Conservation (phyloP, 2,329 filamentous ascomycete species). For the Blastomyces parvus region DNA sequence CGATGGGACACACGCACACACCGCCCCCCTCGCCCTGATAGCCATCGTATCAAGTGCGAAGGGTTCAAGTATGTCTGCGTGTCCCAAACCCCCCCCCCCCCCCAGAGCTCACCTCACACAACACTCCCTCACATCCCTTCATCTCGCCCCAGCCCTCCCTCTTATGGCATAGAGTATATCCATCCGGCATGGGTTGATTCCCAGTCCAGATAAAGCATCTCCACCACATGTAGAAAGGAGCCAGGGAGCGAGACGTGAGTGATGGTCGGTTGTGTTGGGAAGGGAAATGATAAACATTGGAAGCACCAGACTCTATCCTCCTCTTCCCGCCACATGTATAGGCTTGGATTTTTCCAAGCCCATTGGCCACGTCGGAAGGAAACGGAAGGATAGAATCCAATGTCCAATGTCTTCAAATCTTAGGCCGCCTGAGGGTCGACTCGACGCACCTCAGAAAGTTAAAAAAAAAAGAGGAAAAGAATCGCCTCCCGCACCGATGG, state of each 20-base stretch:
- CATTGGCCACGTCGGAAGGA: neutral
- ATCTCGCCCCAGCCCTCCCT: neutral
- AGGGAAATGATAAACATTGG: neutral
- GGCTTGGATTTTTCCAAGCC: neutral
- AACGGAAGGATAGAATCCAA: neutral
- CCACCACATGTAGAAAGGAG: neutral
- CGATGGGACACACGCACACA: neutral
- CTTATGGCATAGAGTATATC: neutral
- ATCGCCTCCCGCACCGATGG: neutral
- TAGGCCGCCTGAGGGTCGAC: conserved; percentile 6
- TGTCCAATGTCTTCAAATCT: neutral
- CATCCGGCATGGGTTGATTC: neutral
- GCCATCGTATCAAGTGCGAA: neutral
- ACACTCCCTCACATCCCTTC: too few relatives aligned
- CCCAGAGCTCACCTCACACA: neutral
- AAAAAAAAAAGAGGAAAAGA: neutral
- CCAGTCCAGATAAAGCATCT: neutral
- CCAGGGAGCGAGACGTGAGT: neutral
- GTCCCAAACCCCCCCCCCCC: neutral
- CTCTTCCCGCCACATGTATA: neutral
- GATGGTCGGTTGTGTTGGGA: neutral
- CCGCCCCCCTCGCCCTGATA: neutral
- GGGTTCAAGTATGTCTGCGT: neutral
- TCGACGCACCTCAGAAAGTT: conserved; percentile 4
- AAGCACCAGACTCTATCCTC: neutral